Evolutionary conservation across 208 protist species (phyloP), one percentile per base, ranked within the genome.

Genomic region (Trypanosoma brucei): DNA sequence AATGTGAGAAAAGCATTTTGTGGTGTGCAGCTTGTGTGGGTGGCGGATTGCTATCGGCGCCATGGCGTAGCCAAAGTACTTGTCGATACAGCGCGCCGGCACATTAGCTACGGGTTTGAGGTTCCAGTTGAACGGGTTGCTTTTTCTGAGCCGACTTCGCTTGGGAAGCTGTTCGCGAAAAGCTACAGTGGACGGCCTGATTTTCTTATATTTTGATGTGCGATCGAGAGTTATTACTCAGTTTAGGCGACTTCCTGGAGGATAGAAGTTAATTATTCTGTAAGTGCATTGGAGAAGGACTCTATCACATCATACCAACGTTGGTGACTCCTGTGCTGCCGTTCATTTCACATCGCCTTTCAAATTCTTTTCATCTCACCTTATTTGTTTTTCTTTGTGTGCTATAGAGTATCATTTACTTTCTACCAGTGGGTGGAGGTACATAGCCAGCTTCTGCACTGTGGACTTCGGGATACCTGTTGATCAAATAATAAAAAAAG

Each of bases 11-110:
- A 78, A 4, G 48, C 54, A 1, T 75, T 82, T 3, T 91, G 84
- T 46, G 84, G 81, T 7, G 70, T 91, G 6, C 68, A 81, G 44
- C 60, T 88, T 2, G 63, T 91, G 2, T 86, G 79, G 76, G 84
- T 91, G n/a, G 42, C 64, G 3, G 49, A 79, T 35, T 5, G 22
- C 0, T 59, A 59, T 11, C 75, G 79, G 1, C 49, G 76, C 3
- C 34, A 61, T 36, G 75, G 79, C 13, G 46, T 88, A 0, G 76
- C 76, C 9, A 77, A 37, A 9, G 34, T 34, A 6, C 57, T 91
- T 61, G 37, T 82, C 2, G 79, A 91, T 30, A 33, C 37, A 0
- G 70, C 78, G 2, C 72, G 81, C 0, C 55, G 45, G 30, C 59
- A 53, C 8, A 57, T 91, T 1, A 86, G 70, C 53, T 91, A 88